Base-by-base conservation (phyloP, 352 stramenopile genomes). In the Globisporangium mamillatum region DNA sequence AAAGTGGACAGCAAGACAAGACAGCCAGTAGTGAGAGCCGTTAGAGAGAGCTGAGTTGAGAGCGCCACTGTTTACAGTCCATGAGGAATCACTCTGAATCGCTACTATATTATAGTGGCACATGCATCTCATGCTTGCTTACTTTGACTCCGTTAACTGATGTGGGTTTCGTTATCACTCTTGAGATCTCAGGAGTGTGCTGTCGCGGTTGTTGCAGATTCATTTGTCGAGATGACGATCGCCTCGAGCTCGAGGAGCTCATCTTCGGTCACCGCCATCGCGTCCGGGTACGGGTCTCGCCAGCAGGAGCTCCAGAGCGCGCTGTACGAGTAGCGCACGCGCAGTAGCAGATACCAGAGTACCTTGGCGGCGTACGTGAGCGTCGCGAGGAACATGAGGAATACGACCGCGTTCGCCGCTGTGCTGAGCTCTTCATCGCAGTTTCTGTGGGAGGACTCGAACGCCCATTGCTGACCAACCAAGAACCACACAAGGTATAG, bases 291-390 rank as follows among this genome's bases (percentile, higher is more conserved):
- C 56, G 76, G 76, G 41, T 82, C 74, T 10, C 32, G 61, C 22
- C 73, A 67, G 71, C 74, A 82, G 7, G 76, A 82, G n/a, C 59
- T 25, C 4, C 58, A 64, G 20, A 82, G 71, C 56, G 70, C 67
- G 53, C 60, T 64, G 64, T 78, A 82, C 34, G 54, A 69, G 64
- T 78, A 82, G 41, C 67, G 68, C 14, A 68, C 68, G 52, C 74
- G 76, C 46, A 76, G 59, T n/a, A 70, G 60, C n/a, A 80, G 29
- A 50, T 82, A 82, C 76, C 76, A 82, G 9, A 71, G 58, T 9
- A 82, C 68, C 57, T 82, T 80, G 66, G 64, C 71, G 3, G 54
- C n/a, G 63, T 82, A 82, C 22, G 78, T 16, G 27, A 79, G 71
- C 27, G 67, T 63, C 53, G 67, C 67, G 25, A 71, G 29, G 53